These are phyloP conservation scores for Antitrichia curtipendula DNA, from an alignment of 225 moss, liverwort and hornwort species.

Conservation along the genomic window DNA sequence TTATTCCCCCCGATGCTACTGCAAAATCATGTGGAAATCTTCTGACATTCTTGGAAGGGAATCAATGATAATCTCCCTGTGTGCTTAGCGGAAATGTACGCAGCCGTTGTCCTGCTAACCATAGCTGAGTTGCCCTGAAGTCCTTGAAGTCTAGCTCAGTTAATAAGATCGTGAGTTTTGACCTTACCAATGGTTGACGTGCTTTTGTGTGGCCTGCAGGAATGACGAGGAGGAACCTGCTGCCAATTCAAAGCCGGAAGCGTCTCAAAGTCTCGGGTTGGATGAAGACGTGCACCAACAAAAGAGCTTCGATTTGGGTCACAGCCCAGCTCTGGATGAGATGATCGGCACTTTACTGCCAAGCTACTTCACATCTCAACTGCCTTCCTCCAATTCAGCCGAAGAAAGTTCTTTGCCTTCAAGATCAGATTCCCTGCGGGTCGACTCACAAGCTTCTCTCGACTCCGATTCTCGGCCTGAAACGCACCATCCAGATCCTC, in stretches of 20 bases:
- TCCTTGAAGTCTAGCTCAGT: not conserved
- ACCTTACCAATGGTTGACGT: not conserved
- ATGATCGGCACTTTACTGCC: conserved; percentile 39
- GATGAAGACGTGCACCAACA: not conserved
- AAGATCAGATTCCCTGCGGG: not conserved
- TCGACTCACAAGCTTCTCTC: not conserved
- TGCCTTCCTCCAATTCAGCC: not conserved
- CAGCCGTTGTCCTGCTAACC: not conserved
- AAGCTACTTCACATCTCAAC: conserved; percentile 14
- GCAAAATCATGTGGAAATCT: no score
- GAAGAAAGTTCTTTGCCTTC: not conserved
- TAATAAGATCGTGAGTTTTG: not conserved
- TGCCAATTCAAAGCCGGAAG: not conserved
- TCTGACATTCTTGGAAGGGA: not conserved
- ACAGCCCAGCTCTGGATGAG: conserved; percentile 18
- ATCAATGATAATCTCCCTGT: not conserved
- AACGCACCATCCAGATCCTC: not conserved
- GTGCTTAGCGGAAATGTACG: not conserved
- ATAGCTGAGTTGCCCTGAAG: not conserved
- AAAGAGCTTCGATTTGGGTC: not conserved
- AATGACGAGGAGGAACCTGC: not conserved
- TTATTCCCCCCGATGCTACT: no score
- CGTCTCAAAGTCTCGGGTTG: not conserved
- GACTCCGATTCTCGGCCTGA: not conserved
- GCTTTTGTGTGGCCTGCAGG: not conserved